Conservation (phyloP, 345 rosid genomes). For the Draba incana region DNA sequence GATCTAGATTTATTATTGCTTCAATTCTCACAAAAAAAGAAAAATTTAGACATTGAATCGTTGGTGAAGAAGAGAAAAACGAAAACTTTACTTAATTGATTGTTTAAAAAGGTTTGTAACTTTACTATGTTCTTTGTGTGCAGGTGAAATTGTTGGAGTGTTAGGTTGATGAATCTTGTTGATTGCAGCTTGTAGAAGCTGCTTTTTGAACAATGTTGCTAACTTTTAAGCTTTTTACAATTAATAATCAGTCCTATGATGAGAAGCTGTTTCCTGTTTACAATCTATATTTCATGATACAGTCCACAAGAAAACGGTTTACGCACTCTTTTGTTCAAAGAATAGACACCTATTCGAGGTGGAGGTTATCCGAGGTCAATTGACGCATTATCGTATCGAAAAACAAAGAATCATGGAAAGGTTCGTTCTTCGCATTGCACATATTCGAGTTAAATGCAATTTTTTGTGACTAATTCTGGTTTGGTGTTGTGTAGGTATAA, state of each 20-base stretch:
- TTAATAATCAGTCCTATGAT: constrained; percentile 51
- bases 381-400: constrained; percentile 54
- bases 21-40: not conserved
- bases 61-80: not conserved
- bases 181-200: constrained; percentile 83
- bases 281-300: constrained; percentile 62
- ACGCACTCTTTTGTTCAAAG: constrained; percentile 48
- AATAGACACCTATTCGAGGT: constrained; percentile 55
- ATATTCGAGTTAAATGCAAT: constrained; percentile 9
- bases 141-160: constrained; percentile 26
- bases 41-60: too few species aligned
- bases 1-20: not conserved
- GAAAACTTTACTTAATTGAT: not conserved
- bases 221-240: constrained; percentile 48
- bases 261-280: constrained; percentile 55
- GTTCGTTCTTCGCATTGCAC: constrained; percentile 47
- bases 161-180: constrained; percentile 53
- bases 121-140: not conserved
- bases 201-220: constrained; percentile 73
- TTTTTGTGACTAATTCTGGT: not conserved
- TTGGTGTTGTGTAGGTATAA: constrained; percentile 56
- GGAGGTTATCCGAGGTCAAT: constrained; percentile 63
- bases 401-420: constrained; percentile 67
- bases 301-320: constrained; percentile 57
- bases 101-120: not conserved